Evolutionary conservation across 2,329 filamentous ascomycete species (phyloP).

Genomic region (Cyanodermella asteris): DNA sequence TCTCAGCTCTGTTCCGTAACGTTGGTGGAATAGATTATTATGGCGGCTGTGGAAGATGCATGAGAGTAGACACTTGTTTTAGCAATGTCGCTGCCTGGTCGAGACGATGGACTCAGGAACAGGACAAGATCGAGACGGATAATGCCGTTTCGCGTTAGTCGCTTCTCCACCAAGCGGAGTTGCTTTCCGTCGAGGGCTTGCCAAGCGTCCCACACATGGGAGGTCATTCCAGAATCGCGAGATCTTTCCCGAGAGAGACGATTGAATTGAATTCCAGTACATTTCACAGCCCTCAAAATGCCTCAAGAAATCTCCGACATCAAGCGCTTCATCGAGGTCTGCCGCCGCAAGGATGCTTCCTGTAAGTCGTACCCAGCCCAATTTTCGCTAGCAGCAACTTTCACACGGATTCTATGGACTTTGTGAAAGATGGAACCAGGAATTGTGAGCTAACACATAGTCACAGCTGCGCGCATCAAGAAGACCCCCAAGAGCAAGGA

Average conservation of each 20-base stretch:
- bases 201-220: slow-evolving; percentile 3
- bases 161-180: too few relatives aligned
- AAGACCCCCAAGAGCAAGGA: slow-evolving; percentile 75
- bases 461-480: slow-evolving; percentile 72
- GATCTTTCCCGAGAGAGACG: too few relatives aligned
- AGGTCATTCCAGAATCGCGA: slow-evolving; percentile 1
- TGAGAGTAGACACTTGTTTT: neutral
- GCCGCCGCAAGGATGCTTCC: slow-evolving; percentile 96
- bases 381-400: neutral
- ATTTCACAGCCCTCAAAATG: slow-evolving; percentile 45
- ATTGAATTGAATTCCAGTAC: too few relatives aligned
- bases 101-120: neutral
- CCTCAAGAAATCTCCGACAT: slow-evolving; percentile 95
- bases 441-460: slow-evolving; percentile 3
- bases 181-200: too few relatives aligned
- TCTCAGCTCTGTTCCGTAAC: too few relatives aligned
- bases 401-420: neutral
- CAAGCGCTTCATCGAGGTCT: slow-evolving; percentile 99
- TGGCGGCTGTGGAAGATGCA: too few relatives aligned
- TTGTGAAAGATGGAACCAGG: neutral
- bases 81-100: neutral
- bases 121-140: too few relatives aligned
- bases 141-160: too few relatives aligned
- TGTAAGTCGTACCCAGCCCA: slow-evolving; percentile 43
- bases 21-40: too few relatives aligned